These are phyloP conservation scores for Saururus chinensis DNA, from an alignment of 164 flowering plant species.

Conservation along the genomic window DNA sequence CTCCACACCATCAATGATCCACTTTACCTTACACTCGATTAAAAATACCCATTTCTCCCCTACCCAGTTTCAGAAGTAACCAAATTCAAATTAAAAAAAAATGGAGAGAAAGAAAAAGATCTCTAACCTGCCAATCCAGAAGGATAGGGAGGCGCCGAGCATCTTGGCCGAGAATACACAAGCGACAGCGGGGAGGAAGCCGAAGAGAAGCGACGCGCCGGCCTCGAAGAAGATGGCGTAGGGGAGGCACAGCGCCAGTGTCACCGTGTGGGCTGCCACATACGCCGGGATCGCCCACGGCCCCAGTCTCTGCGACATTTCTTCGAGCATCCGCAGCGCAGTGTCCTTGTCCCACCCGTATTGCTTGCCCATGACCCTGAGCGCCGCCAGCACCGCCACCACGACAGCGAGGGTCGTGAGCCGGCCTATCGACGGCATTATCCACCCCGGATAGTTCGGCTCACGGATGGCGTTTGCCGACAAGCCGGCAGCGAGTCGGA, in stretches of 20 bases:
- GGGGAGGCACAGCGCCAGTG: constrained; percentile 75
- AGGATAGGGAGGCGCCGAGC: constrained; percentile 82
- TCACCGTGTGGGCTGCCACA: constrained; percentile 59
- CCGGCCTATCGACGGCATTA: not conserved
- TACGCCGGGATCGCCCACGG: constrained; percentile 85
- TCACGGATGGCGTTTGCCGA: no score
- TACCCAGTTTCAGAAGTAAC: not conserved
- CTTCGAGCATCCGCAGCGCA: constrained; percentile 19
- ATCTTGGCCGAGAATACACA: constrained; percentile 89
- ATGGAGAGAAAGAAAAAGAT: not conserved
- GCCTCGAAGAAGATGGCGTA: constrained; percentile 91
- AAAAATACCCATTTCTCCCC: not conserved
- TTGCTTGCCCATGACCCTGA: constrained; percentile 12
- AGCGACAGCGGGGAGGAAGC: constrained; percentile 64
- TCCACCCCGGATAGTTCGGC: no score
- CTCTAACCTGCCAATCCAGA: constrained; percentile 69
- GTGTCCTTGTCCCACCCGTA: constrained; percentile 43
- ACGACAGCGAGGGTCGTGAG: constrained; percentile 7
- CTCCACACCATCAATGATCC: no score
- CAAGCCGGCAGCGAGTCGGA: no score
- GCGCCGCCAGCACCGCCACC: constrained; percentile 13
- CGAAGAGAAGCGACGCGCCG: constrained; percentile 78
- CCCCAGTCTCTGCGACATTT: constrained; percentile 52
- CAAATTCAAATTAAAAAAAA: not conserved
- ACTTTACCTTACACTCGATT: no score